Evolutionary conservation across 169 alveolate species (phyloP).

Genomic region (Eimeria praecox): DNA sequence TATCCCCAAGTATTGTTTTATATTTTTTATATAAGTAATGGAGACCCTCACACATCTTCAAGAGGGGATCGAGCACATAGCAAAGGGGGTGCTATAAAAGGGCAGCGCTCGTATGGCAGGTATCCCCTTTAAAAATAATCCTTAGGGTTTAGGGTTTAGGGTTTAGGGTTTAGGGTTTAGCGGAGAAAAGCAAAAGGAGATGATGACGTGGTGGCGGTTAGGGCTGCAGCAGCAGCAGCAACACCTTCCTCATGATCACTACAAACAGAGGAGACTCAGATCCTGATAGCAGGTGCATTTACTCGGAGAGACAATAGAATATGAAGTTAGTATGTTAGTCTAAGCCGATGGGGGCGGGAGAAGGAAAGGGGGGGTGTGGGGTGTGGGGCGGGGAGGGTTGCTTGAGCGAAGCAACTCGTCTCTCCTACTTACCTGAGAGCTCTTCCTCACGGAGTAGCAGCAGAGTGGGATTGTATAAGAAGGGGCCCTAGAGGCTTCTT

Average conservation of each 20-base stretch:
- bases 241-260: neutral
- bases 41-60: too few species aligned
- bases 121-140: too few species aligned
- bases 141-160: constrained; percentile 15
- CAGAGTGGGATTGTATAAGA: too few species aligned
- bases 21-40: neutral
- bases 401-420: too few species aligned
- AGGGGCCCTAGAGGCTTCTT: neutral
- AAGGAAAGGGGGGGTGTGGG: neutral
- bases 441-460: too few species aligned
- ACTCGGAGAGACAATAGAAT: too few species aligned
- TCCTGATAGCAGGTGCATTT: too few species aligned
- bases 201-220: neutral
- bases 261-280: too few species aligned
- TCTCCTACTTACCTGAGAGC: too few species aligned
- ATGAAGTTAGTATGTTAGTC: neutral
- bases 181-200: too few species aligned
- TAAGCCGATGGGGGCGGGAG: too few species aligned
- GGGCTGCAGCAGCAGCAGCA: constrained; percentile 23
- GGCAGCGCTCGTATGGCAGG: neutral
- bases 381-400: neutral
- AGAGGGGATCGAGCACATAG: too few species aligned
- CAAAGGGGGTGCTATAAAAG: neutral
- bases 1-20: neutral
- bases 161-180: constrained; percentile 49